Percentiles rank a stretch among this genome's conserved stretches.
phyloP scores from a whole-genome alignment of 208 protist species.

The Crithidia sp. region DNA sequence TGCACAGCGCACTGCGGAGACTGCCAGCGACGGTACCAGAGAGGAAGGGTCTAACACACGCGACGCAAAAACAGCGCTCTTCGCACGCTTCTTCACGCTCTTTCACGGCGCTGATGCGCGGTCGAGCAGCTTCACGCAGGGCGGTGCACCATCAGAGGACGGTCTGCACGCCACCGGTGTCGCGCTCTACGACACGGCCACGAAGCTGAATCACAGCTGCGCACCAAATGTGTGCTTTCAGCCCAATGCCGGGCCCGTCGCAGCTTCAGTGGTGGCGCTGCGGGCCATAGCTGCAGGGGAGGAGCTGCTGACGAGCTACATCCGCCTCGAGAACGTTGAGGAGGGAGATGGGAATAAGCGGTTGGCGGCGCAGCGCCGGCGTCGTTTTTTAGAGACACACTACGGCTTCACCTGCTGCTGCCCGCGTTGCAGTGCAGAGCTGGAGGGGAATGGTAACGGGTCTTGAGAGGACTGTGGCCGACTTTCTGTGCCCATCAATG shows the following conservation, averaged over 20 bases:
- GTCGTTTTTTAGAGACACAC: constrained; percentile 30
- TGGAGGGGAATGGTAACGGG: too few species aligned
- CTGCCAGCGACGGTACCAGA: not conserved
- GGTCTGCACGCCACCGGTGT: constrained; percentile 36
- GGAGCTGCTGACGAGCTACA: constrained; percentile 57
- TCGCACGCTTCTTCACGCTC: constrained; percentile 6
- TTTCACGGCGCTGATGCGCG: constrained; percentile 6
- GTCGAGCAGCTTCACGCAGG: not conserved
- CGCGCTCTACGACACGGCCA: constrained; percentile 48
- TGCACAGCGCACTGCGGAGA: too few species aligned
- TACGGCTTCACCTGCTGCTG: constrained; percentile 63
- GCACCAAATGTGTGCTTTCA: constrained; percentile 52
- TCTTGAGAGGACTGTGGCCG: too few species aligned
- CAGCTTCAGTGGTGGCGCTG: constrained; percentile 45
- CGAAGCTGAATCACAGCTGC: constrained; percentile 72
- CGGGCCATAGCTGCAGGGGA: constrained; percentile 34
- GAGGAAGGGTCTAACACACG: not conserved
- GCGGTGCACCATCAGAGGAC: not conserved
- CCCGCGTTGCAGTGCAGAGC: not conserved
- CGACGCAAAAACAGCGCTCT: not conserved
- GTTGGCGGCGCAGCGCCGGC: constrained; percentile 13
- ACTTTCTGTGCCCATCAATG: too few species aligned
- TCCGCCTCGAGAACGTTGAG: constrained; percentile 33
- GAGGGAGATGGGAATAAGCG: not conserved
- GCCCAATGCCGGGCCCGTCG: constrained; percentile 35